Conservation (phyloP, 192 early-diverging fungal species). For the Coemansia sp. region DNA sequence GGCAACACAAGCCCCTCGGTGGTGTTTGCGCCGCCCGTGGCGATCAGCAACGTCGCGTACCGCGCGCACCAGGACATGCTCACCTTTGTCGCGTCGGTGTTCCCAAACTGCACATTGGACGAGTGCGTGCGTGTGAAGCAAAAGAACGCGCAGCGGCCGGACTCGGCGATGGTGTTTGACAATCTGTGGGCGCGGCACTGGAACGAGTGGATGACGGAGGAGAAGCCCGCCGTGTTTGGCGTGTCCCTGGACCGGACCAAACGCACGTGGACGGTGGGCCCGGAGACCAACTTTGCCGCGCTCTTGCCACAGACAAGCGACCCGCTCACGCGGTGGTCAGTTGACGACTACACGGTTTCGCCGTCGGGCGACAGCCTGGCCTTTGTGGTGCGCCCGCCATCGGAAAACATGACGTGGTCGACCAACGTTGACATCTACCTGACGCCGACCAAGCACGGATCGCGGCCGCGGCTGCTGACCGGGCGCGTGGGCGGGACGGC, state of each 20-base stretch:
- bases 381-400: constrained; percentile 61
- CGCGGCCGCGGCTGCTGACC: constrained; percentile 37
- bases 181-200: constrained; percentile 76
- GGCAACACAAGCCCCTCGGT: constrained; percentile 4
- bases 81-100: constrained; percentile 26
- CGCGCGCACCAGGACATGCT: constrained; percentile 6
- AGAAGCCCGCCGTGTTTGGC: constrained; percentile 61
- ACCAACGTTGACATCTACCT: constrained; percentile 69
- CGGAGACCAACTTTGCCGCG: constrained; percentile 9
- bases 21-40: constrained; percentile 22
- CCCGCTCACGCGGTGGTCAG: constrained; percentile 51
- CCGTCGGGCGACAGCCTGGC: constrained; percentile 62
- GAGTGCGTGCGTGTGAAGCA: constrained; percentile 4
- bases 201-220: constrained; percentile 61
- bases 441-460: constrained; percentile 44
- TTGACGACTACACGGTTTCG: constrained; percentile 63
- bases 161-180: constrained; percentile 62
- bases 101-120: constrained; percentile 39
- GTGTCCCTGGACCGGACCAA: constrained; percentile 15
- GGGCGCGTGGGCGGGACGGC: constrained; percentile 57
- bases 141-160: constrained; percentile 9
- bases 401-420: constrained; percentile 60
- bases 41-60: constrained; percentile 27
- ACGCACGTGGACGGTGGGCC: constrained; percentile 30
- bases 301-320: constrained; percentile 50